Percentiles rank a stretch among this genome's conserved stretches.
phyloP scores from a whole-genome alignment of 345 rosid genomes.

The Eucalyptus marginata region DNA sequence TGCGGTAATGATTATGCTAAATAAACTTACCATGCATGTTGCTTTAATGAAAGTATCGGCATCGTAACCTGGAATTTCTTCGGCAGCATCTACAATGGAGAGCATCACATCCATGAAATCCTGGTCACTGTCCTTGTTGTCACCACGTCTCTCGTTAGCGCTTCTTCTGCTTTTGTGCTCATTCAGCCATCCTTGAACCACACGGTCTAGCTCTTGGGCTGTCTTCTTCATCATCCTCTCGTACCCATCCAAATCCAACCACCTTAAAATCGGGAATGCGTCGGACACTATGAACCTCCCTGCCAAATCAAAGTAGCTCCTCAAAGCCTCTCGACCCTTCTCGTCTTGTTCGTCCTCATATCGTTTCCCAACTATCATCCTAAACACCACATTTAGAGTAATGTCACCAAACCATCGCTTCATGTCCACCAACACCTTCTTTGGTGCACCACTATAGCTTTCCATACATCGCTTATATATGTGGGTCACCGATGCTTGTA shows the following conservation, averaged over 20 bases:
- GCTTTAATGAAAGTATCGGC: conserved; percentile 16
- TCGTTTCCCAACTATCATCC: conserved; percentile 13
- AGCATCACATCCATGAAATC: conserved; percentile 23
- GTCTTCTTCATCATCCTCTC: conserved; percentile 14
- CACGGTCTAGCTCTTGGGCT: conserved; percentile 1
- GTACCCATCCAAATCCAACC: conserved; percentile 18
- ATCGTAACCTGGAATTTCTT: neutral
- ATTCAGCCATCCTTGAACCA: conserved; percentile 3
- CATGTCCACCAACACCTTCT: conserved; percentile 1
- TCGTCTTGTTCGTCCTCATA: neutral
- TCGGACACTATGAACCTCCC: conserved; percentile 8
- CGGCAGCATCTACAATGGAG: neutral
- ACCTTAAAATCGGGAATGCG: conserved; percentile 15
- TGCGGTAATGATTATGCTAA: neutral
- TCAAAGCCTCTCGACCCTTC: neutral
- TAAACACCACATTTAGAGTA: conserved; percentile 9
- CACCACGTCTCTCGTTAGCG: neutral
- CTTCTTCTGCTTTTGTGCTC: conserved; percentile 7
- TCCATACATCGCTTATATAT: neutral
- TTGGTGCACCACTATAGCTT: neutral
- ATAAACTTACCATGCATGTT: conserved; percentile 1
- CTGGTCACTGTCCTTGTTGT: neutral
- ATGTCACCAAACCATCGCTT: conserved; percentile 12
- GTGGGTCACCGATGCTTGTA: neutral
- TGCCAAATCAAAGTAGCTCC: neutral